Base-by-base conservation (phyloP, 129 eudicot species). In the Escallonia rubra region DNA sequence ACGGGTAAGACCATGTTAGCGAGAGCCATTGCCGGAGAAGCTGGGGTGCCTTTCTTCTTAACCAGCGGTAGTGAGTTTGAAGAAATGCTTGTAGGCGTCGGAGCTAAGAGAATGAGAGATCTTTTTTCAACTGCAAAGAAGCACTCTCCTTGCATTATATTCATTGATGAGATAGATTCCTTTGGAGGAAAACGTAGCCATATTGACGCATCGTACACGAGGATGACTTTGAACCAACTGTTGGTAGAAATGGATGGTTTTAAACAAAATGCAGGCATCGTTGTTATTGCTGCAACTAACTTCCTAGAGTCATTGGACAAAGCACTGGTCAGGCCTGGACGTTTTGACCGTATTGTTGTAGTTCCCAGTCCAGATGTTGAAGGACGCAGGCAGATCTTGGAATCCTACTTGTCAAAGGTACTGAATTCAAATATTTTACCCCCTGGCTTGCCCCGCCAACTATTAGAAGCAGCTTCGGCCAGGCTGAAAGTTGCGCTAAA, bases 1-100 rank as follows among this genome's bases (percentile, higher is more conserved):
- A 90, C 97, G 4, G 97, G 97, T 3, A 90, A 90, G 77, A 90
- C 97, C 47, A 87, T 90, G 96, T 76, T 90, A 69, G 97, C 95
- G 67, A 78, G 90, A 62, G 97, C 97, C 6, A 90, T 90, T 47
- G 97, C 97, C 2, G 95, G 97, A 59, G 97, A 90, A 82, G 95
- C 97, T 11, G 95, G 87, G 7, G 95, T 90, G 10, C 97, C 97
- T 5, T 90, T 90, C 55, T 90, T 90, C 66, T 84, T 91, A 10
- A 77, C 86, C 75, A 81, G 91, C 45, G 95, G 97, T 39, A 84
- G 91, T 67, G 97, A 86, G 72, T 90, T 90, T 73, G 97, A 84
- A 65, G 97, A 90, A 53, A 86, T 86, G 95, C 84, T 90, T 84
- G 95, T 90, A 64, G 97, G 97, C 59, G 91, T 90, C 59, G 97